A percentile compares a stretch with the other conserved stretches of the same genome.
Evolutionary conservation across 345 rosid species (phyloP).

Genomic region (Psidium friedrichsthalianum): DNA sequence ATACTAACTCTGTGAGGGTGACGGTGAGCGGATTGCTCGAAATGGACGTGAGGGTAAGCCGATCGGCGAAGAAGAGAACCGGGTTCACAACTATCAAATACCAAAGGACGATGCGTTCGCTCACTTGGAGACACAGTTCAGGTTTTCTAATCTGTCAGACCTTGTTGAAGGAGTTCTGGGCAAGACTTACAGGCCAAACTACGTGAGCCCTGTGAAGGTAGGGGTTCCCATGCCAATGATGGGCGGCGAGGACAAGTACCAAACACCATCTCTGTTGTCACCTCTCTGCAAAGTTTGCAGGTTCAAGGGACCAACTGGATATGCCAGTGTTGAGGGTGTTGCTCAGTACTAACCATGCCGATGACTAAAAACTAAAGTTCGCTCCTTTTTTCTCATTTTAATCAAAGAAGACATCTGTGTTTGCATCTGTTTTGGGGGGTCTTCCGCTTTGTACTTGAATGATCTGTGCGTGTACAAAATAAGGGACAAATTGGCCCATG

Average conservation of each 20-base stretch:
- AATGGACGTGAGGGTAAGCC: constrained; percentile 44
- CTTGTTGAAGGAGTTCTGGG: constrained; percentile 71
- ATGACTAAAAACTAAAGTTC: neutral
- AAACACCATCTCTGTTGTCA: constrained; percentile 57
- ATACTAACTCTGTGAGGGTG: constrained; percentile 35
- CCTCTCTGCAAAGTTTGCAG: constrained; percentile 53
- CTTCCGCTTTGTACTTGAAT: neutral
- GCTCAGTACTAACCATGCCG: neutral
- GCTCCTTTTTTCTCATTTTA: neutral
- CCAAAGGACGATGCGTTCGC: constrained; percentile 58
- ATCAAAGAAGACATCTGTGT: neutral
- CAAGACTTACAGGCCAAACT: constrained; percentile 55
- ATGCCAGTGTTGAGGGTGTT: constrained; percentile 7
- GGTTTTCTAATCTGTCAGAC: constrained; percentile 38
- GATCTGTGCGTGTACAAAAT: neutral
- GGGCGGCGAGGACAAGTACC: constrained; percentile 81
- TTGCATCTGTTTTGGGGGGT: neutral
- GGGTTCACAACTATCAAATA: constrained; percentile 59
- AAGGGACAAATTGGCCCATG: neutral
- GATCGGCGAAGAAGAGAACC: constrained; percentile 52
- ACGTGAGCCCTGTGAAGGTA: constrained; percentile 51
- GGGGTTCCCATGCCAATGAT: constrained; percentile 78
- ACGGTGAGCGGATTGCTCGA: constrained; percentile 41
- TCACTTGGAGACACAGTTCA: constrained; percentile 77
- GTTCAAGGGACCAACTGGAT: constrained; percentile 32